Evolutionary conservation across 257 asterid species (phyloP).

Genomic region (Fraxinus americana): DNA sequence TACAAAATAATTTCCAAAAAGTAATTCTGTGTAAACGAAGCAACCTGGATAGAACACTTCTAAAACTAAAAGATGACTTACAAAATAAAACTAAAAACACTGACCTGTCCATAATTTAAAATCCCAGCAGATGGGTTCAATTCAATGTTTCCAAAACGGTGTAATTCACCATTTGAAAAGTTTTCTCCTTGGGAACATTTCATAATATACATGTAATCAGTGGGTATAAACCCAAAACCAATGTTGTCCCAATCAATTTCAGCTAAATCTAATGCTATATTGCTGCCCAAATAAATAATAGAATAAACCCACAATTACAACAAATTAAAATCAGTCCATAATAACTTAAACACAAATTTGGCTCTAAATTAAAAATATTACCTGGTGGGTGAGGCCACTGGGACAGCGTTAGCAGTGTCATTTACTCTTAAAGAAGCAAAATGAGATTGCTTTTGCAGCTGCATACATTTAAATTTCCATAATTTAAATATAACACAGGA

Average conservation of each 20-base stretch:
- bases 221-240: conserved; percentile 70
- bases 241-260: conserved; percentile 92
- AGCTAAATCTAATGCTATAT: conserved; percentile 46
- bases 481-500: background rate
- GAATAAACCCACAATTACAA: background rate
- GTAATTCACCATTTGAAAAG: conserved; percentile 74
- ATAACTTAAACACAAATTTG: conserved; percentile 21
- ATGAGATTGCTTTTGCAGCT: conserved; percentile 45
- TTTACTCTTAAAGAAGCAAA: conserved; percentile 8
- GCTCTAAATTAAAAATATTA: conserved; percentile 15
- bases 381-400: conserved; percentile 63
- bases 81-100: conserved; percentile 24
- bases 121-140: conserved; percentile 91
- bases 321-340: background rate
- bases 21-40: background rate
- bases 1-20: conserved; percentile 28
- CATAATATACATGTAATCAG: conserved; percentile 91
- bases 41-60: background rate
- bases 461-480: background rate
- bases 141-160: conserved; percentile 88
- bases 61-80: background rate
- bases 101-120: conserved; percentile 94
- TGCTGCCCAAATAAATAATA: conserved; percentile 44
- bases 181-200: conserved; percentile 71
- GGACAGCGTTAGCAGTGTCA: conserved; percentile 32